phyloP scores from a whole-genome alignment of 2,329 filamentous ascomycete genomes.

The Cadophora sp. region DNA sequence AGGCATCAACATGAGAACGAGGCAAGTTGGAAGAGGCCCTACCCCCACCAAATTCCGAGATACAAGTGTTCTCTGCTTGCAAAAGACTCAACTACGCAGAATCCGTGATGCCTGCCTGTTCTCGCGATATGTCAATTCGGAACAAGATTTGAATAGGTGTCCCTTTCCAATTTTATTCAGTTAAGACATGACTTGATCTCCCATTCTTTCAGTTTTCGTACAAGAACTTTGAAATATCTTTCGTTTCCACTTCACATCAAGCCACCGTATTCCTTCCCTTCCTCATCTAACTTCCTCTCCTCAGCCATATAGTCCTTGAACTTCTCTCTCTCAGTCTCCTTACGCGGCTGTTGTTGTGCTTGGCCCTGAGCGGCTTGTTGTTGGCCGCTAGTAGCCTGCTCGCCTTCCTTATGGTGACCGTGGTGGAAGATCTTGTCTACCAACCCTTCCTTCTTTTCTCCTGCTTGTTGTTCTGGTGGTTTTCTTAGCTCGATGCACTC shows the following conservation, averaged over 20 bases:
- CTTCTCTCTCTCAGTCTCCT: background rate
- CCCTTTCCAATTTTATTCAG: background rate
- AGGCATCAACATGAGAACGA: background rate
- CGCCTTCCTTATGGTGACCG: background rate
- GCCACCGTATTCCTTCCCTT: background rate
- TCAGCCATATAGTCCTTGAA: conserved; percentile 6
- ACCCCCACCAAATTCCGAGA: background rate
- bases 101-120: too few relatives aligned
- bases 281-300: background rate
- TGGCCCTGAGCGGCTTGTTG: background rate
- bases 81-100: background rate
- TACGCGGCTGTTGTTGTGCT: background rate
- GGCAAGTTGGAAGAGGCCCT: too few relatives aligned
- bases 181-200: background rate
- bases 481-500: background rate
- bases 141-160: background rate
- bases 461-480: background rate
- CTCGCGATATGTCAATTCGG: too few relatives aligned
- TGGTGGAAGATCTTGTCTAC: background rate
- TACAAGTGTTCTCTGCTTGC: too few relatives aligned
- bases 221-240: background rate
- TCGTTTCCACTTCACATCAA: background rate
- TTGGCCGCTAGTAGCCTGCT: background rate
- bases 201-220: background rate
- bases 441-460: background rate